Evolutionary conservation across 2,329 filamentous ascomycete genomes (phyloP), one percentile per base, ranked within the genome.

Genomic region (Apiospora pterosperma): DNA sequence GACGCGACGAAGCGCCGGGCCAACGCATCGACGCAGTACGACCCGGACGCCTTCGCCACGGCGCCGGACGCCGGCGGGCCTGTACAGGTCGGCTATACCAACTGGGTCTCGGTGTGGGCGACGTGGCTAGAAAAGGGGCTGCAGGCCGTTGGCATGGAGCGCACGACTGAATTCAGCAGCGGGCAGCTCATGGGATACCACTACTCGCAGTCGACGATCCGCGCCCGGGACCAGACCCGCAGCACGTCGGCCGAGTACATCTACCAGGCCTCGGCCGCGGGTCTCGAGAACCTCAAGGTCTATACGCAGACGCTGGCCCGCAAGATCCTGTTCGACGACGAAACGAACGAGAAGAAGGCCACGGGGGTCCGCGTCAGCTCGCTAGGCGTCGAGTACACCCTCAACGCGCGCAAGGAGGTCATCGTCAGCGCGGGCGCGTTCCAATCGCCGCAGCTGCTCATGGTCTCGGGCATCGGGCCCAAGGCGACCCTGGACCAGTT

Each of bases 281-380:
- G 28, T 4, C 39, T 64, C 4, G 65, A 64, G 4, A 66, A 19
- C 14, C 61, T 69, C 36, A 67, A 66, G 41, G 63, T 71, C 11
- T 71, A 68, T 41, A 64, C 62, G 0, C 64, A 76, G 6, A 83
- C 81, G 0, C 71, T 79, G 7, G 83, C 79, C 2, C 78, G 79
- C 66, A 78, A 75, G 48, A 76, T 87, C 1, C 19, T 83, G 0
- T 85, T 84, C 58, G 69, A 81, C 55, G 44, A 52, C 0, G 67
- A 75, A 0, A 31, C 1, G 2, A 39, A 41, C 5, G 19, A 60
- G 36, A 78, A 77, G 19, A 79, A 76, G n/a, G 74, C 75, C 2
- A 74, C 68, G 0, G 73, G 72, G 0, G 73, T 76, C 1, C 28
- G 65, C 2, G 71, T 76, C 14, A 63, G 63, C 31, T 72, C 71